Percentiles rank a stretch among this genome's conserved stretches.
Conservation (phyloP, 2,329 filamentous ascomycete species). For the Ophiostoma ips region DNA sequence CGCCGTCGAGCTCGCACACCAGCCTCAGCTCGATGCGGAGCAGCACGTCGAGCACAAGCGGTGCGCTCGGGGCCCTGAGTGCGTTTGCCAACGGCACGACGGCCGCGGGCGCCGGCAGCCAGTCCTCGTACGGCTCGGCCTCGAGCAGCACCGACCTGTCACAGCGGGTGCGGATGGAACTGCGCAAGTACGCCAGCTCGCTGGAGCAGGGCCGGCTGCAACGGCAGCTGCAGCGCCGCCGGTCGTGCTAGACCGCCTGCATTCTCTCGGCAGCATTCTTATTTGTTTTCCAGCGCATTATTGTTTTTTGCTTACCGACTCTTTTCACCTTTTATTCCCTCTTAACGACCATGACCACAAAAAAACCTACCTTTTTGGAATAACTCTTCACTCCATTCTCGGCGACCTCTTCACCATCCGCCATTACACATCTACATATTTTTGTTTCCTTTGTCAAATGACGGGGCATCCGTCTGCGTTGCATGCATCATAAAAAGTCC, state of each 20-base stretch:
- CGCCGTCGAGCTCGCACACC: slow-evolving; percentile 67
- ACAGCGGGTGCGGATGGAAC: slow-evolving; percentile 62
- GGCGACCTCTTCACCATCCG: not conserved
- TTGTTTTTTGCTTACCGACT: not conserved
- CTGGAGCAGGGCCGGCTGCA: slow-evolving; percentile 67
- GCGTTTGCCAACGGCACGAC: slow-evolving; percentile 10
- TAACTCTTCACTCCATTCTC: not conserved
- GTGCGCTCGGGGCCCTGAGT: slow-evolving; percentile 8
- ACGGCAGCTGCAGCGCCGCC: slow-evolving; percentile 44
- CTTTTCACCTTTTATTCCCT: not conserved
- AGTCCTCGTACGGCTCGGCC: slow-evolving; percentile 19
- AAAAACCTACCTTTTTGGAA: not conserved
- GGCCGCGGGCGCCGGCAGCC: not conserved
- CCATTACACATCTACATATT: not conserved
- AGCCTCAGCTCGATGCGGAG: slow-evolving; percentile 71
- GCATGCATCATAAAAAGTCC: not conserved
- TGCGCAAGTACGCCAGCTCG: slow-evolving; percentile 73
- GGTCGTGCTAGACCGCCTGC: slow-evolving; percentile 31
- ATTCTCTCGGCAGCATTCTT: too few species aligned
- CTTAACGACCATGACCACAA: slow-evolving; percentile 1
- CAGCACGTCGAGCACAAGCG: slow-evolving; percentile 11
- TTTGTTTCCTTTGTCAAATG: not conserved
- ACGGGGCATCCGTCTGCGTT: not conserved
- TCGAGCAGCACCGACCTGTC: slow-evolving; percentile 46
- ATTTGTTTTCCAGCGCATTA: not conserved